Conservation (phyloP, 768 basidiomycete species). For the Pleurotus citrinopileatus region DNA sequence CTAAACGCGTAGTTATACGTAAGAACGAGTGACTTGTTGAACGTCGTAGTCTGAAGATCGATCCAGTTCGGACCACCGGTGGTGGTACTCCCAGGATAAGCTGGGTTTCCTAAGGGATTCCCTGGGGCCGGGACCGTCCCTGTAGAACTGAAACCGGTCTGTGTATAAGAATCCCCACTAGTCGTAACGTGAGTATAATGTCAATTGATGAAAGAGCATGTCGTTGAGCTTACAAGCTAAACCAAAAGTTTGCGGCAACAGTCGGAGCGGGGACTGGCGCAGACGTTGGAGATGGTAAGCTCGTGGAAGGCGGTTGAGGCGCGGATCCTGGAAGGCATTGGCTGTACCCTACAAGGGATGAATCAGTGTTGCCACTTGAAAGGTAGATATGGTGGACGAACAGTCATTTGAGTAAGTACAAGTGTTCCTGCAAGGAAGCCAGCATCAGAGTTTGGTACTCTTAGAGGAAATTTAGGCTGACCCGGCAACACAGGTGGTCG, state of each 20-base stretch:
- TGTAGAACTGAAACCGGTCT: conserved; percentile 46
- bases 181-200: neutral
- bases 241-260: conserved; percentile 44
- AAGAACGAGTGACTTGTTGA: conserved; percentile 51
- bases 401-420: conserved; percentile 28
- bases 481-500: conserved; percentile 41
- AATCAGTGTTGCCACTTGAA: neutral
- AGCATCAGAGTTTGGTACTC: neutral
- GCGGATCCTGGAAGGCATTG: conserved; percentile 32
- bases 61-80: conserved; percentile 62
- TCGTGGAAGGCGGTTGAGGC: neutral
- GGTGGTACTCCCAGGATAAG: conserved; percentile 51
- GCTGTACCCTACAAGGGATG: conserved; percentile 30
- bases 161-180: conserved; percentile 60
- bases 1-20: conserved; percentile 69
- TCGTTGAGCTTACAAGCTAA: conserved; percentile 44
- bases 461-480: conserved; percentile 14
- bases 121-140: conserved; percentile 37
- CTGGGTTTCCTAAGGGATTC: conserved; percentile 53
- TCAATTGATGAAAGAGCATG: neutral
- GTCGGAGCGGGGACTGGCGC: neutral
- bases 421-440: conserved; percentile 11
- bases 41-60: conserved; percentile 46
- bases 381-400: conserved; percentile 14
- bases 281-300: neutral